Conservation (phyloP, 805 yeast genomes). For the Starmerella davenportii region DNA sequence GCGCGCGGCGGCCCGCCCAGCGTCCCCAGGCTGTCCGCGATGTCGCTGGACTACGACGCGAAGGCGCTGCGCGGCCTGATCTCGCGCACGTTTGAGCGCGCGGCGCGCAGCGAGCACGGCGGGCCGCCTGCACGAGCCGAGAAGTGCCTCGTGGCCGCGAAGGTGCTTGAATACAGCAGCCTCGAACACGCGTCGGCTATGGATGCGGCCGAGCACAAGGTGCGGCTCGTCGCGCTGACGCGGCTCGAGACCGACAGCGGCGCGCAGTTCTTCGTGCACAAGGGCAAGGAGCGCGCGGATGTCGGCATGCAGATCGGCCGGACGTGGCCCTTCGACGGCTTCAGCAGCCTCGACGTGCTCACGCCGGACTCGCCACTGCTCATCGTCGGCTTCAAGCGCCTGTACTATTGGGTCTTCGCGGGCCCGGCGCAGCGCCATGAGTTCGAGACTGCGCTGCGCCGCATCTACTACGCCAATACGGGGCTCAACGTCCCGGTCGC, state of each 20-base stretch:
- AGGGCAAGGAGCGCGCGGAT: conserved; percentile 65
- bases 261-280: conserved; percentile 42
- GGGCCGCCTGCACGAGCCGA: conserved; percentile 7
- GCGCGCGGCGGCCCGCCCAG: too few species aligned
- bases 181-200: conserved; percentile 10
- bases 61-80: conserved; percentile 6
- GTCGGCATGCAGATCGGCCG: conserved; percentile 75
- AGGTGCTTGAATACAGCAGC: conserved; percentile 8
- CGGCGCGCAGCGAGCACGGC: conserved; percentile 6
- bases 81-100: conserved; percentile 7
- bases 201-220: conserved; percentile 4
- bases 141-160: conserved; percentile 4
- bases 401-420: conserved; percentile 66
- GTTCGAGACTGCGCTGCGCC: conserved; percentile 36
- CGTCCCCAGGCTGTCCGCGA: too few species aligned
- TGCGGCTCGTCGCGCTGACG: conserved; percentile 13
- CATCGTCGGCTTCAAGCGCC: conserved; percentile 48
- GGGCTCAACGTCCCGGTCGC: conserved; percentile 2
- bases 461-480: conserved; percentile 32
- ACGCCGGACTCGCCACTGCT: conserved; percentile 20
- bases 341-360: conserved; percentile 40
- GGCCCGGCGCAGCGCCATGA: conserved; percentile 40
- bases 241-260: conserved; percentile 1
- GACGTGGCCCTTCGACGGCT: conserved; percentile 71
- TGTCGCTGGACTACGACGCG: conserved; percentile 5